Percentiles rank a stretch among this genome's conserved stretches.
Evolutionary conservation across 129 eudicot species (phyloP).

Genomic region (Flaveria bidentis): DNA sequence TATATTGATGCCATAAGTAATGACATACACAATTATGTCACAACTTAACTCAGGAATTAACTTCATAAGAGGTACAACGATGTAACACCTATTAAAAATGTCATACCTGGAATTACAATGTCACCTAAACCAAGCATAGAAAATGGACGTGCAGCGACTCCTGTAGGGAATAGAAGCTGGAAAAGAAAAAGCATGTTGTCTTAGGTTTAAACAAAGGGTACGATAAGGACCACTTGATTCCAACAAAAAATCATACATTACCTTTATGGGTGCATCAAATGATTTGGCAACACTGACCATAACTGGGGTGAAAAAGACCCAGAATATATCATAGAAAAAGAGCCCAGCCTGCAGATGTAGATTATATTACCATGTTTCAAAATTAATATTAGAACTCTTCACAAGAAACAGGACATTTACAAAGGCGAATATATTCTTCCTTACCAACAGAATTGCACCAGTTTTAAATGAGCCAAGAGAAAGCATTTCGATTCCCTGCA

Average conservation of each 20-base stretch:
- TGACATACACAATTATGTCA: background rate
- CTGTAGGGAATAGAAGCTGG: constrained; percentile 97
- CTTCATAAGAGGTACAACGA: constrained; percentile 6
- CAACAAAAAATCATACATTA: constrained; percentile 29
- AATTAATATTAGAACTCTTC: background rate
- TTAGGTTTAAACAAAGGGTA: constrained; percentile 1
- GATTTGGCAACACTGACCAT: constrained; percentile 99
- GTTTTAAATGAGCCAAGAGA: constrained; percentile 98
- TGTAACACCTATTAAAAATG: background rate
- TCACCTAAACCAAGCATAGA: constrained; percentile 99
- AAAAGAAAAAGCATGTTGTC: constrained; percentile 17
- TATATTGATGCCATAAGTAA: background rate
- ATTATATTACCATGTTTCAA: background rate
- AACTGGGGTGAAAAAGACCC: constrained; percentile 99
- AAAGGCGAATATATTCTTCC: constrained; percentile 18
- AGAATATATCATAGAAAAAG: constrained; percentile 91
- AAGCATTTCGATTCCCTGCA: constrained; percentile 99
- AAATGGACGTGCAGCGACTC: constrained; percentile 77
- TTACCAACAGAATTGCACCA: constrained; percentile 97
- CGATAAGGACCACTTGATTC: background rate
- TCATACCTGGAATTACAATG: constrained; percentile 94
- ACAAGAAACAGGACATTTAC: constrained; percentile 3
- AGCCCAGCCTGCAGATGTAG: constrained; percentile 75
- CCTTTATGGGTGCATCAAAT: constrained; percentile 99
- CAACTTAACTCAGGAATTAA: background rate